phyloP scores from a whole-genome alignment of 805 yeast species.

The Candida nonsorbophila region DNA sequence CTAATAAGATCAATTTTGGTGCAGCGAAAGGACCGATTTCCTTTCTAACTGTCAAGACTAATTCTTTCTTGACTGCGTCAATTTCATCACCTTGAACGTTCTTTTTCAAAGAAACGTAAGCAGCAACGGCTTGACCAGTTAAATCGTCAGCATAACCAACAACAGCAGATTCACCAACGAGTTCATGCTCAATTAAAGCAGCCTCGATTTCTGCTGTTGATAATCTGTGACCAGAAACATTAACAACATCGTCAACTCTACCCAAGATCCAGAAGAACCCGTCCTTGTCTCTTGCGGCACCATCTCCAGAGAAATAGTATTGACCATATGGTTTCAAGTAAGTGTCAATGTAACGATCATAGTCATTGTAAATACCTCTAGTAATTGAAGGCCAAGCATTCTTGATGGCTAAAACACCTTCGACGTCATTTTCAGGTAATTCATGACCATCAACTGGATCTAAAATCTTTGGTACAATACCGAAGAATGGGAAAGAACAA shows the following conservation, averaged over 20 bases:
- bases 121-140: constrained; percentile 97
- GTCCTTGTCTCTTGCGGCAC: constrained; percentile 95
- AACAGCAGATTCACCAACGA: constrained; percentile 93
- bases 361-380: constrained; percentile 89
- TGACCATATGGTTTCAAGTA: constrained; percentile 92
- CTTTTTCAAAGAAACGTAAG: constrained; percentile 79
- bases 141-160: constrained; percentile 92
- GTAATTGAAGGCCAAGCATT: constrained; percentile 99
- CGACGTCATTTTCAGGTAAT: constrained; percentile 81
- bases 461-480: constrained; percentile 83
- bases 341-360: constrained; percentile 81
- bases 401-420: constrained; percentile 90
- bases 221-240: constrained; percentile 94
- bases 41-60: constrained; percentile 83
- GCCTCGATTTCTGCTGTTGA: constrained; percentile 99
- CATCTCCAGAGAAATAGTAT: constrained; percentile 95
- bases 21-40: constrained; percentile 95
- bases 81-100: constrained; percentile 37
- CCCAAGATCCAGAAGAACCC: constrained; percentile 98
- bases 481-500: constrained; percentile 95
- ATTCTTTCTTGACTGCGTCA: constrained; percentile 63
- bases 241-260: constrained; percentile 97
- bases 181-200: constrained; percentile 70
- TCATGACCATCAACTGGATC: constrained; percentile 92
- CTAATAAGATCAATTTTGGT: constrained; percentile 80